Evolutionary conservation across 768 basidiomycete species (phyloP).

Genomic region (Cyclocybe aegerita): DNA sequence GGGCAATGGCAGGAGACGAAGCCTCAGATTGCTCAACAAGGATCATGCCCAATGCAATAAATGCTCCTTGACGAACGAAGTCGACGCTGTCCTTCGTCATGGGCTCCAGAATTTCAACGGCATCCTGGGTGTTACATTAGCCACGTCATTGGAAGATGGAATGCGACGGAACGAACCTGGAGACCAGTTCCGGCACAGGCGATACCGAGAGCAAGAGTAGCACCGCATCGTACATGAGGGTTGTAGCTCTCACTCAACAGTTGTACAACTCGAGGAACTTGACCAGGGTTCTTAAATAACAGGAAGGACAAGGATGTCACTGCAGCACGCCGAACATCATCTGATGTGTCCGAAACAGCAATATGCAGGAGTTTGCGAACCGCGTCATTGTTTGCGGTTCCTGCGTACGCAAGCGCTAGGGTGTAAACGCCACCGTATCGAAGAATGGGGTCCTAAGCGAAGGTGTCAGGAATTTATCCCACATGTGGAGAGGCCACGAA

Average conservation of each 20-base stretch:
- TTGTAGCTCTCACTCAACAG: constrained; percentile 98
- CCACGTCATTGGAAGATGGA: not conserved
- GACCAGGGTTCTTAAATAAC: constrained; percentile 93
- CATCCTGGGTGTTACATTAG: constrained; percentile 60
- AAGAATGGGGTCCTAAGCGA: constrained; percentile 84
- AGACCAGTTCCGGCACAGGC: constrained; percentile 97
- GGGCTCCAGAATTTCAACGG: constrained; percentile 93
- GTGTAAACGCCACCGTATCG: constrained; percentile 99
- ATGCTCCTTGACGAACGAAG: constrained; percentile 97
- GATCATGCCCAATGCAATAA: constrained; percentile 94
- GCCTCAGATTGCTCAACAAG: constrained; percentile 96
- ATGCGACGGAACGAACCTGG: constrained; percentile 51
- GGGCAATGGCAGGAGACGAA: constrained; percentile 75
- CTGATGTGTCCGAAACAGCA: constrained; percentile 97
- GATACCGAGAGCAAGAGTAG: constrained; percentile 93
- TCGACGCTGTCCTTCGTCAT: constrained; percentile 98
- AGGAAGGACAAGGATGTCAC: constrained; percentile 96
- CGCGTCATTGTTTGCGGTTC: constrained; percentile 92
- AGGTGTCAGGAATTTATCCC: not conserved
- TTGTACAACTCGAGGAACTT: constrained; percentile 96
- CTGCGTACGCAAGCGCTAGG: constrained; percentile 93
- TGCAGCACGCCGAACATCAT: constrained; percentile 95
- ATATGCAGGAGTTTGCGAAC: constrained; percentile 91
- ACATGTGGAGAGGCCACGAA: constrained; percentile 4
- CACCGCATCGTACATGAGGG: constrained; percentile 96